Percentiles rank a stretch among this genome's conserved stretches.
Evolutionary conservation across 345 rosid genomes (phyloP).

Genomic region (Laguncularia racemosa): DNA sequence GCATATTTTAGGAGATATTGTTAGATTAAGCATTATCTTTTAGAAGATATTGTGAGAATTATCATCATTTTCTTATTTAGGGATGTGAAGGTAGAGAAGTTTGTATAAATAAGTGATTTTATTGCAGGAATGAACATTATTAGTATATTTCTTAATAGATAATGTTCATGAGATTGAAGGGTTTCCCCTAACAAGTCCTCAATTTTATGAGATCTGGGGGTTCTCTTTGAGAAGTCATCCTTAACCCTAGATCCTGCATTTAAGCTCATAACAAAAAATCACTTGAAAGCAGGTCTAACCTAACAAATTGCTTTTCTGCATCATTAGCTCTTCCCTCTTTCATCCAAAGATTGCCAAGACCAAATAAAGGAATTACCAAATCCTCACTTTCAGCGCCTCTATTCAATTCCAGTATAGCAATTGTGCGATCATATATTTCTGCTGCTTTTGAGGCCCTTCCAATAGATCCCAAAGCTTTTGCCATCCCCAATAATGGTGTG

Average conservation of each 20-base stretch:
- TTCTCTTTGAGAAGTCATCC: too few relatives aligned
- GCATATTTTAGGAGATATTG: too few relatives aligned
- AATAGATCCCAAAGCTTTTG: conserved; percentile 57
- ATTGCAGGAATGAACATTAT: too few relatives aligned
- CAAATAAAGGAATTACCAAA: conserved; percentile 54
- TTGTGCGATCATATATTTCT: conserved; percentile 40
- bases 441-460: conserved; percentile 55
- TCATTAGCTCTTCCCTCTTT: conserved; percentile 60
- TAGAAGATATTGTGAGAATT: too few relatives aligned
- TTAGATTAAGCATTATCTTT: too few relatives aligned
- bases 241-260: background rate
- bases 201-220: too few relatives aligned
- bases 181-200: background rate
- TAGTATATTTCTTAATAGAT: background rate
- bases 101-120: too few relatives aligned
- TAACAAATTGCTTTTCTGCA: conserved; percentile 49
- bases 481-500: conserved; percentile 70
- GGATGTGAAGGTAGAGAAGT: too few relatives aligned
- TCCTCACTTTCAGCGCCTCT: conserved; percentile 72
- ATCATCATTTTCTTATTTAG: too few relatives aligned
- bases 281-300: conserved; percentile 29
- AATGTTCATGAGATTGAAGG: background rate
- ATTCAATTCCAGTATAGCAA: conserved; percentile 50
- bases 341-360: conserved; percentile 70
- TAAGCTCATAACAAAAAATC: background rate